Conservation (phyloP, 2,329 filamentous ascomycete species). For the Drechslerella stenobrocha region DNA sequence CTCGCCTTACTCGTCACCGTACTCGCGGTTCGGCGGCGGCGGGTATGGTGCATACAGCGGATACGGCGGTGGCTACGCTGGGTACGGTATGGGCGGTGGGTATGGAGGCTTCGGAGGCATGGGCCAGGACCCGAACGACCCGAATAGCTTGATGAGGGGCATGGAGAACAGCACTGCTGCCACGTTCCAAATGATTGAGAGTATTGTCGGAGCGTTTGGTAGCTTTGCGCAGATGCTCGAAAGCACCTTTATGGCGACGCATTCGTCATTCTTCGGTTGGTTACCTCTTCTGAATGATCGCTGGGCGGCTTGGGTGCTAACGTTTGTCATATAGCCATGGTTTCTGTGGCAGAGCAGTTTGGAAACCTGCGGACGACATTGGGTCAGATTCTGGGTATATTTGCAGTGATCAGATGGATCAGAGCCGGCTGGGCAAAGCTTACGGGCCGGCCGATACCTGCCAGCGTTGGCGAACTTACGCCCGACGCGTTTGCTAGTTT, state of each 20-base stretch:
- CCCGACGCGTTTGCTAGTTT: constrained; percentile 90
- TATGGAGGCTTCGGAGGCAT: constrained; percentile 59
- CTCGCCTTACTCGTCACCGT: constrained; percentile 61
- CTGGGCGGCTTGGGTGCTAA: constrained; percentile 14
- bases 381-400: constrained; percentile 91
- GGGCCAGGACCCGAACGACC: constrained; percentile 74
- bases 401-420: constrained; percentile 92
- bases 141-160: constrained; percentile 89
- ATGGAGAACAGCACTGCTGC: constrained; percentile 94
- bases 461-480: constrained; percentile 81
- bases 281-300: constrained; percentile 28
- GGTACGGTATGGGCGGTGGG: constrained; percentile 49
- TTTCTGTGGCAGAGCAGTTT: constrained; percentile 96
- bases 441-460: constrained; percentile 86
- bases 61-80: constrained; percentile 52
- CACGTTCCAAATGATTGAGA: constrained; percentile 98
- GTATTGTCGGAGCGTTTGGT: constrained; percentile 92
- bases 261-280: constrained; percentile 96
- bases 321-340: constrained; percentile 71
- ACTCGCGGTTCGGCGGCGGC: constrained; percentile 57
- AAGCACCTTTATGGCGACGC: constrained; percentile 99
- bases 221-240: constrained; percentile 99
- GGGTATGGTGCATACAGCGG: constrained; percentile 57
- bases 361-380: constrained; percentile 89
- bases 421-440: constrained; percentile 87